phyloP scores from a whole-genome alignment of 148 eudicot species.

The Arctostaphylos glauca region DNA sequence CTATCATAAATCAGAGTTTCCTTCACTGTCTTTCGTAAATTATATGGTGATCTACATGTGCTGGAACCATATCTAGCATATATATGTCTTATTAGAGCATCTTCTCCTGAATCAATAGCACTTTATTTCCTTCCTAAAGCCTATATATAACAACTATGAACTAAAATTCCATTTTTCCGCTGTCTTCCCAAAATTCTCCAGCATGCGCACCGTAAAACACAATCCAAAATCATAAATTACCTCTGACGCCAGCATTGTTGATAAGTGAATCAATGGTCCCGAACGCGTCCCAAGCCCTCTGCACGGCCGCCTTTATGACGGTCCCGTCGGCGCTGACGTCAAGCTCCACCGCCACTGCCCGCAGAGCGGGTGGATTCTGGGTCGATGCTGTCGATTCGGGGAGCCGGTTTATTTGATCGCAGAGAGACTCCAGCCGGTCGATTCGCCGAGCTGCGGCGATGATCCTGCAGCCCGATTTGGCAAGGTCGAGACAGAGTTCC shows the following conservation, averaged over 20 bases:
- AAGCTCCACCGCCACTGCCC: conserved; percentile 35
- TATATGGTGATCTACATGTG: too few species aligned
- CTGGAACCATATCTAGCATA: too few species aligned
- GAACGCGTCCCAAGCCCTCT: conserved; percentile 37
- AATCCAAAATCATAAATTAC: conserved; percentile 17
- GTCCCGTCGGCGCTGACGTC: conserved; percentile 31
- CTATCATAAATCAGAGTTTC: too few species aligned
- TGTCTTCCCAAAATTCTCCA: too few species aligned
- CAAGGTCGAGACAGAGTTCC: conserved; percentile 24
- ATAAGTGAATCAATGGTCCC: conserved; percentile 38
- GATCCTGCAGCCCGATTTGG: conserved; percentile 35
- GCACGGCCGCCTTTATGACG: conserved; percentile 27
- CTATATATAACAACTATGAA: too few species aligned
- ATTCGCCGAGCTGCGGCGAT: conserved; percentile 32
- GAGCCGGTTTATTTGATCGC: conserved; percentile 26
- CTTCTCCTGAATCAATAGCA: too few species aligned
- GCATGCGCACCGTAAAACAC: neutral
- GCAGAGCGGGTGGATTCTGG: neutral
- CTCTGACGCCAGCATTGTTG: conserved; percentile 44
- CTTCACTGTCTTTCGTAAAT: too few species aligned
- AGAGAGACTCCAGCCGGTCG: conserved; percentile 26
- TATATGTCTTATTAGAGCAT: too few species aligned
- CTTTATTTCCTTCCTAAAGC: too few species aligned
- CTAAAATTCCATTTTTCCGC: neutral
- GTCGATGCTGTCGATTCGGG: neutral